Evolutionary conservation across 2,329 filamentous ascomycete genomes (phyloP), one percentile per base, ranked within the genome.

Genomic region (Neoscytalidium dimidiatum): DNA sequence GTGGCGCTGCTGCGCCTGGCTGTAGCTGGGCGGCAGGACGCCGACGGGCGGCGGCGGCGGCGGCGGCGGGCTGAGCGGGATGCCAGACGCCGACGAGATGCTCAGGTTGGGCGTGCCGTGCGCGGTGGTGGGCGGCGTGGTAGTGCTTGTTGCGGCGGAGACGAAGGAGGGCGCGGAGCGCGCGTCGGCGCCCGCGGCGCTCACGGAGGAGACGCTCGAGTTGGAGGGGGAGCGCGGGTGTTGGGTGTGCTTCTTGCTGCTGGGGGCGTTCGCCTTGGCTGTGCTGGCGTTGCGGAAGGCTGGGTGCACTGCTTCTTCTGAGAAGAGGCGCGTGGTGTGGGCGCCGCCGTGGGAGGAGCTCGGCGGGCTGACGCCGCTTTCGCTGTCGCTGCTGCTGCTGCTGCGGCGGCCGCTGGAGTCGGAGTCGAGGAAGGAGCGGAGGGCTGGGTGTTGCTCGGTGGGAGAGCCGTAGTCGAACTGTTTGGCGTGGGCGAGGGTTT

Each of bases 401-500:
- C 56, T 44, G n/a, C 56, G 38, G 8, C 41, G 41, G 41, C 56
- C 46, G 28, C 23, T 35, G 5, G n/a, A 19, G 11, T 23, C 41
- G 9, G 23, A 29, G 23, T 43, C 53, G 8, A 29, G 21, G 53
- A 60, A 60, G 5, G 56, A 60, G 56, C 56, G 56, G 9, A 60
- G 41, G 5, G 56, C 56, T 4, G 56, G 56, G n/a, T 46, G 56
- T 23, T 17, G 38, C 38, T 60, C 41, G n/a, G 41, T 46, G 3
- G 56, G 56, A 0, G 56, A 46, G 26, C 56, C 38, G 23, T 57
- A 57, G 35, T 57, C 53, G 14, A n/a, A 14, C 23, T 57, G 35
- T 26, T 57, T 57, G 3, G 41, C 28, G 3, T 60, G 38, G n/a
- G 56, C 56, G 26, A 60, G 56, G 17, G 56, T 60, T n/a, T 60